phyloP scores from a whole-genome alignment of 2,329 filamentous ascomycete species.

The Keithomyces neogunnii region DNA sequence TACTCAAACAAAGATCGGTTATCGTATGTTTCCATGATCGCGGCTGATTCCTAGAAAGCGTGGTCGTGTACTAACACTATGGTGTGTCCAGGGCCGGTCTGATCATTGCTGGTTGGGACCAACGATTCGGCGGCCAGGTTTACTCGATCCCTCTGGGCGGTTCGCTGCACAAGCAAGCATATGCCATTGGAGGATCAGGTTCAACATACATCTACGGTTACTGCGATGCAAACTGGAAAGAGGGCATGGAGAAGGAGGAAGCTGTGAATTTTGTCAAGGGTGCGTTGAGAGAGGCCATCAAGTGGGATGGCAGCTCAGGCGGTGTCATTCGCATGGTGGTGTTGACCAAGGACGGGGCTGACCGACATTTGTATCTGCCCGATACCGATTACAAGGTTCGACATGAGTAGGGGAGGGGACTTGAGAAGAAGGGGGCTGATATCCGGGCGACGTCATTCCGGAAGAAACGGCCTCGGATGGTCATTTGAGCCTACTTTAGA shows the following conservation, averaged over 20 bases:
- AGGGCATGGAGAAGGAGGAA: constrained; percentile 87
- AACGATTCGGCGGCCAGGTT: constrained; percentile 89
- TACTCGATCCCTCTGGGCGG: constrained; percentile 96
- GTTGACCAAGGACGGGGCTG: constrained; percentile 78
- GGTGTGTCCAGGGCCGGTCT: constrained; percentile 65
- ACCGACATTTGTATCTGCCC: constrained; percentile 90
- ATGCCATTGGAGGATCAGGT: constrained; percentile 90
- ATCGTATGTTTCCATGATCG: constrained; percentile 50
- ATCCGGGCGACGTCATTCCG: neutral
- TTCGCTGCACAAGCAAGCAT: constrained; percentile 94
- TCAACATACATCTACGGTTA: constrained; percentile 99
- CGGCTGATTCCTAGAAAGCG: neutral
- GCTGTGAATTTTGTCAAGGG: constrained; percentile 91
- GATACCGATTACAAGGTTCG: constrained; percentile 76
- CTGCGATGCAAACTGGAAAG: constrained; percentile 92
- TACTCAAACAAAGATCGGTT: constrained; percentile 94
- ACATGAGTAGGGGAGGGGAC: constrained; percentile 45
- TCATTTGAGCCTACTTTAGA: neutral
- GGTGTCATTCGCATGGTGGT: constrained; percentile 98
- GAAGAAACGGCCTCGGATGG: neutral
- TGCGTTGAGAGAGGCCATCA: constrained; percentile 87
- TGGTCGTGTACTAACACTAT: constrained; percentile 11
- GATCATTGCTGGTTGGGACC: constrained; percentile 97
- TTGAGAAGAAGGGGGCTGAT: constrained; percentile 10
- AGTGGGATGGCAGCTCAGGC: constrained; percentile 98